phyloP scores from a whole-genome alignment of 2,329 filamentous ascomycete species.

The Sclerotinia spermophila region DNA sequence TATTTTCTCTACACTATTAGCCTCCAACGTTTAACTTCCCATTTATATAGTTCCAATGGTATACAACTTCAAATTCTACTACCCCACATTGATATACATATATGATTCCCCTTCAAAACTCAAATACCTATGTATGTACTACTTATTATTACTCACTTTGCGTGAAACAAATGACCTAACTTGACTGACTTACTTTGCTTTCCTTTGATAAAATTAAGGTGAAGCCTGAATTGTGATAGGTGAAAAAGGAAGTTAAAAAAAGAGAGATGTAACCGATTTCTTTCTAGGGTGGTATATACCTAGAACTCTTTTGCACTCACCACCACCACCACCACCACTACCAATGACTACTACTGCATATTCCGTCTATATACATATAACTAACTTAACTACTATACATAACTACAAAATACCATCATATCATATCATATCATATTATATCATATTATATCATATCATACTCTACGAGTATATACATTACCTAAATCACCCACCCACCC shows the following conservation, averaged over 20 bases:
- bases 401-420: too few species aligned
- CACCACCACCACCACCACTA: too few species aligned
- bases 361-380: too few species aligned
- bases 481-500: background rate
- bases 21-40: background rate
- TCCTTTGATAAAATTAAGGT: background rate
- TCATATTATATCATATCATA: too few species aligned
- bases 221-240: slow-evolving; percentile 2
- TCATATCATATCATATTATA: too few species aligned
- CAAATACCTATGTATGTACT: too few species aligned
- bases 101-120: background rate
- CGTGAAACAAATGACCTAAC: background rate
- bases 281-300: background rate
- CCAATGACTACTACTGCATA: background rate
- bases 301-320: slow-evolving; percentile 1
- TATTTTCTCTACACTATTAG: background rate
- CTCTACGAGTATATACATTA: background rate
- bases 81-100: slow-evolving; percentile 8
- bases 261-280: slow-evolving; percentile 1
- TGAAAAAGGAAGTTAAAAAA: background rate
- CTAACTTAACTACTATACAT: too few species aligned
- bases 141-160: too few species aligned
- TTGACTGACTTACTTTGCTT: background rate
- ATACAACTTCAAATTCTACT: background rate
- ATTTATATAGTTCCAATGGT: background rate